Evolutionary conservation across 495 filamentous ascomycete genomes (phyloP).

Genomic region (Penicillium odoratum): DNA sequence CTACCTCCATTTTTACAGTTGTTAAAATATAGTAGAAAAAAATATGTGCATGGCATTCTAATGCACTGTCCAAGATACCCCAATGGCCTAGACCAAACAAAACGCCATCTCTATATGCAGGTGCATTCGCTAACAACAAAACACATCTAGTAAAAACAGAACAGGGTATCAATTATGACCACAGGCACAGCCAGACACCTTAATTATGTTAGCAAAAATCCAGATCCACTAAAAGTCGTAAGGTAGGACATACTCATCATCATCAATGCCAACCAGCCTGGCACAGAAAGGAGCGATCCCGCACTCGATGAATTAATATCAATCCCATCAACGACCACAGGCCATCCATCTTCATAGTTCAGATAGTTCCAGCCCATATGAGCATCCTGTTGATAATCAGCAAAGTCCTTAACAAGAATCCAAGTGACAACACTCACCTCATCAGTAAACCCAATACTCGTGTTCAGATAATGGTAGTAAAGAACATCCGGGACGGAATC

Average conservation of each 20-base stretch:
- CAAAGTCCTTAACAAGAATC: neutral
- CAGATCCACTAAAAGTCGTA: neutral
- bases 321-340: constrained; percentile 25
- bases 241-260: constrained; percentile 12
- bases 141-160: neutral
- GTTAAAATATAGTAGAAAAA: neutral
- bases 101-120: constrained; percentile 14
- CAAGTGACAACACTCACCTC: constrained; percentile 26
- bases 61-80: neutral
- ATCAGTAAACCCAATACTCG: constrained; percentile 39
- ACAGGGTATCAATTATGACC: constrained; percentile 10
- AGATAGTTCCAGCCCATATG: constrained; percentile 47
- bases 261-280: constrained; percentile 12
- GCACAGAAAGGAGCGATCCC: constrained; percentile 1
- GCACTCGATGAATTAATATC: constrained; percentile 1
- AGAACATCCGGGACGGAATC: constrained; percentile 39
- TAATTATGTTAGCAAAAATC: neutral
- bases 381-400: constrained; percentile 32
- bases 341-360: constrained; percentile 47
- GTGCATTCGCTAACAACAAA: constrained; percentile 1
- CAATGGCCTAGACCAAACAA: neutral
- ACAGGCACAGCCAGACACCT: constrained; percentile 27
- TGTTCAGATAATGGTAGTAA: constrained; percentile 53
- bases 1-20: no score
- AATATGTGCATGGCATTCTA: neutral